Evolutionary conservation across 345 rosid genomes (phyloP).

Genomic region (Barbarea vulgaris): DNA sequence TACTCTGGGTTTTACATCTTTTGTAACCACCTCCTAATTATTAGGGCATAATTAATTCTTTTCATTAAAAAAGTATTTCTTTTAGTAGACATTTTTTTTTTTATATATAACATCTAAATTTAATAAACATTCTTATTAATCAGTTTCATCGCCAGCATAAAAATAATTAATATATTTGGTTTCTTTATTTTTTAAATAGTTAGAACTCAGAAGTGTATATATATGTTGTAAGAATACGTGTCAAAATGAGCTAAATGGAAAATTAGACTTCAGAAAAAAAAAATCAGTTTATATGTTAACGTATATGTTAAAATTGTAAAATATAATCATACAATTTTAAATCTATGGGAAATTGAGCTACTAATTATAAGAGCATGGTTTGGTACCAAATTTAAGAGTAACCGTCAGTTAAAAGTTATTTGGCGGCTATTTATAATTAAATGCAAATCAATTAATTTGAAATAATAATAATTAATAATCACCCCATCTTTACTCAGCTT

Average conservation of each 20-base stretch:
- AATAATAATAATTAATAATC: conserved; percentile 5
- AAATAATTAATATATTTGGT: not conserved
- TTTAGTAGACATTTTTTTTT: not conserved
- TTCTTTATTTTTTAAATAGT: not conserved
- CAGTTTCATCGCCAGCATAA: not conserved
- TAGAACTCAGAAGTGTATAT: not conserved
- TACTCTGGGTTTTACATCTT: conserved; percentile 24
- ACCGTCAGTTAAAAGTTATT: conserved; percentile 17
- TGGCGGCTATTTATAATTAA: not conserved
- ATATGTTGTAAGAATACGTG: not conserved
- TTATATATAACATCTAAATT: not conserved
- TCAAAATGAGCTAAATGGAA: conserved; percentile 2
- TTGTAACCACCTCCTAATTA: conserved; percentile 36
- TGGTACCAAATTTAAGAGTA: conserved; percentile 26
- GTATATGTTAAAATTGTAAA: not conserved
- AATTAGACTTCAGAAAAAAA: not conserved
- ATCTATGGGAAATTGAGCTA: not conserved
- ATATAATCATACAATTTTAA: not conserved
- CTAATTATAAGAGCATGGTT: conserved; percentile 11
- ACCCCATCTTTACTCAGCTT: conserved; percentile 11
- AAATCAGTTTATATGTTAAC: not conserved
- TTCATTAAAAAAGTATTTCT: not conserved
- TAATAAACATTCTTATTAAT: not conserved
- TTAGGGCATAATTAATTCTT: conserved; percentile 10
- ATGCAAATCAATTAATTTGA: conserved; percentile 5